These are phyloP conservation scores for Volutella citrinella DNA, from an alignment of 2,329 filamentous ascomycete genomes.

Conservation along the genomic window DNA sequence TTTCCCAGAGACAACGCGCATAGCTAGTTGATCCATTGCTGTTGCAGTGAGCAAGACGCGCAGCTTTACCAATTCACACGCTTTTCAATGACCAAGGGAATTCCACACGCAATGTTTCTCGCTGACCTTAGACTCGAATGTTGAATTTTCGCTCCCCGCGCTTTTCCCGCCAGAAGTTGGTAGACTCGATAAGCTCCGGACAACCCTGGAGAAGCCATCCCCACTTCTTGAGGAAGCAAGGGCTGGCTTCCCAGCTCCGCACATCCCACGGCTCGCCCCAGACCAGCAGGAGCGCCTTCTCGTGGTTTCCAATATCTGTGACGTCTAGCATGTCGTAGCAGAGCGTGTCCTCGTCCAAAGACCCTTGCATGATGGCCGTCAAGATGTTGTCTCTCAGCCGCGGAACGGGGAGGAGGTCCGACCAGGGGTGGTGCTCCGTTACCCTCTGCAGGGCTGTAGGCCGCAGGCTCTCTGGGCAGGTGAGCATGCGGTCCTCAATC, in stretches of 20 bases:
- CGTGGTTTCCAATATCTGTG: neutral
- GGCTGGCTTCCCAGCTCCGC: conserved; percentile 45
- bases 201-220: conserved; percentile 36
- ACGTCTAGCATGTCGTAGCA: conserved; percentile 18
- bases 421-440: conserved; percentile 20
- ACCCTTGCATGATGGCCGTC: conserved; percentile 5
- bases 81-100: too few species aligned
- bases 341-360: conserved; percentile 19
- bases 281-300: conserved; percentile 35
- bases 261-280: conserved; percentile 47
- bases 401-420: conserved; percentile 19
- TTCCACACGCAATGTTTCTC: too few species aligned
- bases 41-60: too few species aligned
- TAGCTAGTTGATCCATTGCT: too few species aligned
- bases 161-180: conserved; percentile 33
- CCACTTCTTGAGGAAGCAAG: conserved; percentile 45
- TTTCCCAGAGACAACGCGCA: too few species aligned
- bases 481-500: neutral
- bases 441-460: conserved; percentile 16
- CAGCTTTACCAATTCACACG: too few species aligned
- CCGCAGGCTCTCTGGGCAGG: conserved; percentile 9
- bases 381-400: conserved; percentile 20
- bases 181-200: conserved; percentile 33
- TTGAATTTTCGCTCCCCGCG: conserved; percentile 16
- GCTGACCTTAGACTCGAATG: conserved; percentile 8